These are phyloP conservation scores for Capronia coronata DNA, from an alignment of 2,329 filamentous ascomycete genomes.

Conservation along the genomic window DNA sequence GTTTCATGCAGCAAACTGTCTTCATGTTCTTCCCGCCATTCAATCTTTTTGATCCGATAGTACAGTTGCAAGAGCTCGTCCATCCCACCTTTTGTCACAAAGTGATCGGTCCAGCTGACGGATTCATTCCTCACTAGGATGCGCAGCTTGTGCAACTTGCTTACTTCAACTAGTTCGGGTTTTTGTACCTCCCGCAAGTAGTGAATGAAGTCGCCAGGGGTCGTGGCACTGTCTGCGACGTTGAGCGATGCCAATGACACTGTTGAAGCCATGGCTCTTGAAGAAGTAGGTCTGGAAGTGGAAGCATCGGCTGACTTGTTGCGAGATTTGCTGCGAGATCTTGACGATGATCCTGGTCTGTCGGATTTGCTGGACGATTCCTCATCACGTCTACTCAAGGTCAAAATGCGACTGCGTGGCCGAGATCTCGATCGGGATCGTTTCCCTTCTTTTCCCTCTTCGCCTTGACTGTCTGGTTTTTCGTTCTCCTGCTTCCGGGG, in stretches of 20 bases:
- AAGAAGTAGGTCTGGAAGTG: conserved; percentile 50
- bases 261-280: conserved; percentile 49
- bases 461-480: conserved; percentile 37
- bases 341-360: conserved; percentile 49
- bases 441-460: conserved; percentile 39
- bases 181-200: conserved; percentile 76
- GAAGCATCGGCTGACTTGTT: conserved; percentile 67
- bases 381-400: conserved; percentile 60
- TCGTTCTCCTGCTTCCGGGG: conserved; percentile 38
- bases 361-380: conserved; percentile 68
- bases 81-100: conserved; percentile 86
- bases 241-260: conserved; percentile 49
- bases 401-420: conserved; percentile 70
- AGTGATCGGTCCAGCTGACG: conserved; percentile 88
- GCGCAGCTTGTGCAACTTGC: conserved; percentile 86
- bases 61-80: conserved; percentile 78
- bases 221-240: conserved; percentile 63
- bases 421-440: conserved; percentile 41
- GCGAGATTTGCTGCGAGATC: conserved; percentile 38
- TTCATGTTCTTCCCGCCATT: conserved; percentile 97
- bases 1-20: conserved; percentile 88
- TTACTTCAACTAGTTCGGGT: conserved; percentile 82
- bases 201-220: conserved; percentile 75
- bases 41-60: conserved; percentile 87
- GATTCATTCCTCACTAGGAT: conserved; percentile 89